A percentile compares a stretch with the other conserved stretches of the same genome.
phyloP scores from a whole-genome alignment of 2,329 filamentous ascomycete genomes.

The Atkinsonella hypoxylon region DNA sequence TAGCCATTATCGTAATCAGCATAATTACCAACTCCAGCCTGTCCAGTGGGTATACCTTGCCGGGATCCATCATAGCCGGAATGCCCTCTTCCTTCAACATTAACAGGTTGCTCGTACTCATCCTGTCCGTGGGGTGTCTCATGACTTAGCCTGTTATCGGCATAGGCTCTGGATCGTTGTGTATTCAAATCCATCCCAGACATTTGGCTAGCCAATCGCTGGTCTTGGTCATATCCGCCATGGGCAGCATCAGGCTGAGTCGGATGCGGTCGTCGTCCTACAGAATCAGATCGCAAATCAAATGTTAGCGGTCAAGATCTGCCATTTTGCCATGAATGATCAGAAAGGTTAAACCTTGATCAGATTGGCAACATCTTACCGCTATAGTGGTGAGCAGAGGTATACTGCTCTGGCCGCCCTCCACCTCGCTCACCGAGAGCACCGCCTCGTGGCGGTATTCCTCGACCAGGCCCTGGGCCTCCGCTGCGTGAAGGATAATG shows the following conservation, averaged over 20 bases:
- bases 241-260: conserved; percentile 10
- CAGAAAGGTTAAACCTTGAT: background rate
- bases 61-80: conserved; percentile 18
- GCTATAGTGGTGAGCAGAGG: conserved; percentile 3
- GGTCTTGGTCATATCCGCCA: conserved; percentile 16
- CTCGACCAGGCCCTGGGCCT: conserved; percentile 18
- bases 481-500: conserved; percentile 26
- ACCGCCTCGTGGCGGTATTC: conserved; percentile 3
- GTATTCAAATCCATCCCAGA: conserved; percentile 23
- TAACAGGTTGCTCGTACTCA: conserved; percentile 15
- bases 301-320: background rate
- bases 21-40: conserved; percentile 14
- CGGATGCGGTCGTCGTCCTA: conserved; percentile 12
- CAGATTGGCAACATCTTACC: conserved; percentile 3
- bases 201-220: conserved; percentile 23
- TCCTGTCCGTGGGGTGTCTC: conserved; percentile 16
- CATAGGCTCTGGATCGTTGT: conserved; percentile 13
- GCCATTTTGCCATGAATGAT: background rate
- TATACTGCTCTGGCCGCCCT: conserved; percentile 4
- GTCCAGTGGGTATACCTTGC: conserved; percentile 16
- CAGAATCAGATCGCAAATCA: background rate
- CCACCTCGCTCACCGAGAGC: background rate
- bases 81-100: conserved; percentile 14
- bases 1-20: conserved; percentile 17
- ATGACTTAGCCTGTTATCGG: conserved; percentile 12